Evolutionary conservation across 2,329 filamentous ascomycete genomes (phyloP).

Genomic region (Cladosporium colombiae): DNA sequence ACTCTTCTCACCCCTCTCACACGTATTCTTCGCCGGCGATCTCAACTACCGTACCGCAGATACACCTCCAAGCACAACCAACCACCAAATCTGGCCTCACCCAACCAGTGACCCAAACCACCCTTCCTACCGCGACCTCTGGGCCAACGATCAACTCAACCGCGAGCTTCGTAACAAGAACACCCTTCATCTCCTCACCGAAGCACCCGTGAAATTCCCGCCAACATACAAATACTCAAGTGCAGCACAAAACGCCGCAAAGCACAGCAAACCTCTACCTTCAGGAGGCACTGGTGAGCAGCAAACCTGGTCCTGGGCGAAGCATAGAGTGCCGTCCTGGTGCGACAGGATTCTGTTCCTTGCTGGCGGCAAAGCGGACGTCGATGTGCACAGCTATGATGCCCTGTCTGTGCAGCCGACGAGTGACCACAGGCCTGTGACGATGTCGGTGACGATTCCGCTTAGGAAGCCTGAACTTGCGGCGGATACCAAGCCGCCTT

Average conservation of each 20-base stretch:
- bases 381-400: constrained; percentile 67
- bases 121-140: constrained; percentile 64
- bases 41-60: constrained; percentile 89
- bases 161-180: constrained; percentile 68
- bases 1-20: constrained; percentile 72
- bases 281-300: not conserved
- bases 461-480: constrained; percentile 35
- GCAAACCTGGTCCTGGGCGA: constrained; percentile 59
- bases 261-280: constrained; percentile 26
- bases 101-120: constrained; percentile 50
- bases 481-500: constrained; percentile 53
- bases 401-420: constrained; percentile 76
- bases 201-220: constrained; percentile 75
- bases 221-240: constrained; percentile 90
- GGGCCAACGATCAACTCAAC: constrained; percentile 76
- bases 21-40: constrained; percentile 87
- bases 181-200: constrained; percentile 75
- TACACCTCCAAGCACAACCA: constrained; percentile 60
- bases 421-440: constrained; percentile 86
- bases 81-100: constrained; percentile 63
- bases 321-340: constrained; percentile 87
- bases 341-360: constrained; percentile 87
- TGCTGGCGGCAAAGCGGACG: constrained; percentile 45
- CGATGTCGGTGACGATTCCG: constrained; percentile 68
- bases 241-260: constrained; percentile 36